Percentiles rank a stretch among this genome's conserved stretches.
These are phyloP conservation scores for Blepharisma undulans DNA, from an alignment of 169 alveolate species.

Conservation along the genomic window DNA sequence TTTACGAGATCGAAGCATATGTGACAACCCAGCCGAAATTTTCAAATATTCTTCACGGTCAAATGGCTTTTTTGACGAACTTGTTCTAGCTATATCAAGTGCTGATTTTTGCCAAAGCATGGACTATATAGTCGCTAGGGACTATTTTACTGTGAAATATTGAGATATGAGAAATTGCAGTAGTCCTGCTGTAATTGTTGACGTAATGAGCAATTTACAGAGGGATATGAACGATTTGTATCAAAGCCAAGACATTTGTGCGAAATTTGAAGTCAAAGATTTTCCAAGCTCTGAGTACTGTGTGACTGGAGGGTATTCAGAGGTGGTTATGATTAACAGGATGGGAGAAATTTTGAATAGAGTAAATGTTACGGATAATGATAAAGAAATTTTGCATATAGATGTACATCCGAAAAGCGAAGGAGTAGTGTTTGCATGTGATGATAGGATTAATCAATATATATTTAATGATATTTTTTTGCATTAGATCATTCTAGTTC, in stretches of 20 bases:
- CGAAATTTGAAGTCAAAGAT: slow-evolving; percentile 30
- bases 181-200: not conserved
- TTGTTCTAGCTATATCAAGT: slow-evolving; percentile 71
- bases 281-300: not conserved
- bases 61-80: slow-evolving; percentile 64
- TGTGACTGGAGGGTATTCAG: slow-evolving; percentile 28
- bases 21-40: slow-evolving; percentile 25
- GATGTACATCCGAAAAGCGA: not conserved
- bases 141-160: slow-evolving; percentile 66
- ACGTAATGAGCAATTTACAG: not conserved
- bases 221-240: slow-evolving; percentile 14
- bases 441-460: not conserved
- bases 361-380: not conserved
- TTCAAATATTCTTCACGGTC: not conserved
- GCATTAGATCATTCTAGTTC: not conserved
- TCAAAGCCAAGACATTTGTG: slow-evolving; percentile 12
- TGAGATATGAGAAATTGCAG: slow-evolving; percentile 63
- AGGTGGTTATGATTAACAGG: not conserved
- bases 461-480: not conserved
- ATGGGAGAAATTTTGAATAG: not conserved
- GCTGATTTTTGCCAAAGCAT: slow-evolving; percentile 69
- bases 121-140: slow-evolving; percentile 68
- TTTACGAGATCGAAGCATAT: slow-evolving; percentile 57
- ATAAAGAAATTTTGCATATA: not conserved
- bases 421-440: not conserved